Conservation (phyloP, 2,329 filamentous ascomycete species). For the Biscogniauxia sp. region DNA sequence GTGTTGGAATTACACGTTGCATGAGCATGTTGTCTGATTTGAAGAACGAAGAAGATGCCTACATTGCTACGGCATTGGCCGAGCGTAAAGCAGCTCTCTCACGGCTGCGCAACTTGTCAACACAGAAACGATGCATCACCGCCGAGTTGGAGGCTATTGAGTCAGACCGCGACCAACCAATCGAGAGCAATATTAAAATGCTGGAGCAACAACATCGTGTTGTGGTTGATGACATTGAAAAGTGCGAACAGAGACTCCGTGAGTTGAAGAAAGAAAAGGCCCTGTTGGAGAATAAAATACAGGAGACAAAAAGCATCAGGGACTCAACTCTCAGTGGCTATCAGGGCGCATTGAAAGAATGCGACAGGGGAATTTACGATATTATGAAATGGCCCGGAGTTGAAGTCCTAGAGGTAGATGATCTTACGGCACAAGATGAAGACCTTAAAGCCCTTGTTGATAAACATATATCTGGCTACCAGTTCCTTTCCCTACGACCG, state of each 20-base stretch:
- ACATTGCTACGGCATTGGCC: slow-evolving; percentile 55
- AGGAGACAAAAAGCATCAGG: slow-evolving; percentile 61
- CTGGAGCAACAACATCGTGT: slow-evolving; percentile 54
- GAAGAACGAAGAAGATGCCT: slow-evolving; percentile 65
- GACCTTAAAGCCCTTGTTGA: slow-evolving; percentile 17
- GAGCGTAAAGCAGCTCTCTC: slow-evolving; percentile 57
- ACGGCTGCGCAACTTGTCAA: slow-evolving; percentile 53
- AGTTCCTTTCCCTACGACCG: slow-evolving; percentile 60
- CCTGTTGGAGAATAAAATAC: slow-evolving; percentile 58
- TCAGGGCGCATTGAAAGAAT: slow-evolving; percentile 61
- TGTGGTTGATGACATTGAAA: slow-evolving; percentile 62
- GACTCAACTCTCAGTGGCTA: slow-evolving; percentile 74
- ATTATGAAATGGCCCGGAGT: slow-evolving; percentile 60
- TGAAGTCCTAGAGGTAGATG: slow-evolving; percentile 49
- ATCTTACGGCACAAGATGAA: slow-evolving; percentile 30
- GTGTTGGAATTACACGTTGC: slow-evolving; percentile 61
- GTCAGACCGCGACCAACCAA: slow-evolving; percentile 53
- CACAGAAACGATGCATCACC: slow-evolving; percentile 48
- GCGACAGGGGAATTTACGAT: slow-evolving; percentile 59
- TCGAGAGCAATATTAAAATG: slow-evolving; percentile 58
- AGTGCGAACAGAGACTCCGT: slow-evolving; percentile 62
- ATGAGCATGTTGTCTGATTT: slow-evolving; percentile 64
- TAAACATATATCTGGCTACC: slow-evolving; percentile 39
- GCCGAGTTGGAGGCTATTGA: slow-evolving; percentile 55
- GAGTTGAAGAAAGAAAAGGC: slow-evolving; percentile 59